phyloP scores from a whole-genome alignment of 345 rosid species.

The Melastoma malabathricum region DNA sequence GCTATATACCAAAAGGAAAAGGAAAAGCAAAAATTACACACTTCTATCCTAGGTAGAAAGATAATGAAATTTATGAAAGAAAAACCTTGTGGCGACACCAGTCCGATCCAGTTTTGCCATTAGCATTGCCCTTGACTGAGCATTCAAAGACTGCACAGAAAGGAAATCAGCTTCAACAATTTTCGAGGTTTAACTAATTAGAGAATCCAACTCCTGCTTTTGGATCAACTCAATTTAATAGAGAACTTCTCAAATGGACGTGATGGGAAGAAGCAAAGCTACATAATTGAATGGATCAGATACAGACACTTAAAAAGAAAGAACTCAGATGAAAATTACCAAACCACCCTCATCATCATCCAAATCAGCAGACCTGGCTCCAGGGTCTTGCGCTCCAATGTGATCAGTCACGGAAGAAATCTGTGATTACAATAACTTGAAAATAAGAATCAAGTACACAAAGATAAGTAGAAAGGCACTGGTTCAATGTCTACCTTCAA shows the following conservation, averaged over 20 bases:
- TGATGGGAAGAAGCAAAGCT: too few relatives aligned
- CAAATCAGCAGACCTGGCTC: constrained; percentile 60
- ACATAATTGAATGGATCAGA: too few relatives aligned
- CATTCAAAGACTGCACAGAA: constrained; percentile 63
- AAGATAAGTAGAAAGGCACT: too few relatives aligned
- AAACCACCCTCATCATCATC: constrained; percentile 95
- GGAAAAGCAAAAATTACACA: neutral
- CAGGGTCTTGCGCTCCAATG: constrained; percentile 46
- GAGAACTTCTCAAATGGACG: too few relatives aligned
- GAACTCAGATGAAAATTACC: constrained; percentile 18
- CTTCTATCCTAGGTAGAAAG: neutral
- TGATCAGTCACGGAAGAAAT: constrained; percentile 96
- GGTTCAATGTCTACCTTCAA: too few relatives aligned
- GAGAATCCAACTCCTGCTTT: neutral
- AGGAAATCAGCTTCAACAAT: neutral
- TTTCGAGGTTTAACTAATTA: neutral
- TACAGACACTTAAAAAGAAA: neutral
- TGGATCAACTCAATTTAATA: too few relatives aligned
- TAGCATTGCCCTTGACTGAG: constrained; percentile 72
- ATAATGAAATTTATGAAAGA: constrained; percentile 6
- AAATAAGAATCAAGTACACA: too few relatives aligned
- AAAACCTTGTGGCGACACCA: constrained; percentile 72
- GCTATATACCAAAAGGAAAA: constrained; percentile 20
- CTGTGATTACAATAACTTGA: constrained; percentile 15
- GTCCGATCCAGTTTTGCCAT: constrained; percentile 92